These are phyloP conservation scores for Spinacia oleracea DNA, from an alignment of 179 eudicot genomes.

Conservation along the genomic window DNA sequence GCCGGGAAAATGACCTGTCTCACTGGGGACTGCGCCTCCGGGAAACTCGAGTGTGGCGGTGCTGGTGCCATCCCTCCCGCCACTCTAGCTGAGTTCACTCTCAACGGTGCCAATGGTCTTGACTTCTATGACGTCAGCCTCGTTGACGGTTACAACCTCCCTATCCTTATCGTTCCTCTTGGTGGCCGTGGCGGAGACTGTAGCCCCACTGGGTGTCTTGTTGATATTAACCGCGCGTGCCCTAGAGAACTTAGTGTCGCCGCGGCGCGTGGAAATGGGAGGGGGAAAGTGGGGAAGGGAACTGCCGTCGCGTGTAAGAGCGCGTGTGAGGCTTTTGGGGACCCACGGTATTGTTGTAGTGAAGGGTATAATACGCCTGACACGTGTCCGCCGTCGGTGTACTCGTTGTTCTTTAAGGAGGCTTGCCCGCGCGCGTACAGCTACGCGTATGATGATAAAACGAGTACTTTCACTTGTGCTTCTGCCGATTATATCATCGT, in stretches of 20 bases:
- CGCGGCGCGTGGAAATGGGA: constrained; percentile 41
- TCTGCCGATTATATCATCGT: constrained; percentile 68
- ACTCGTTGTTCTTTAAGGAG: constrained; percentile 63
- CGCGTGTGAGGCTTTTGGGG: constrained; percentile 94
- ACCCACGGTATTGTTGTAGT: constrained; percentile 80
- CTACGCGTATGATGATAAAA: constrained; percentile 93
- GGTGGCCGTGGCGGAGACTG: constrained; percentile 69
- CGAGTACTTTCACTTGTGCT: constrained; percentile 87
- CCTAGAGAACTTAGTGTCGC: constrained; percentile 59
- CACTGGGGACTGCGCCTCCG: constrained; percentile 89
- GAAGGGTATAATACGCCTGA: constrained; percentile 73
- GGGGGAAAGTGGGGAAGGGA: constrained; percentile 24
- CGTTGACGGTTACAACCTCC: constrained; percentile 91
- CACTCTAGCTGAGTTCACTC: constrained; percentile 82
- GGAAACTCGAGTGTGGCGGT: constrained; percentile 60
- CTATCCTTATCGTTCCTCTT: constrained; percentile 62
- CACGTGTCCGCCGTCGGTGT: constrained; percentile 72
- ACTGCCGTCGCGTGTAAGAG: constrained; percentile 78
- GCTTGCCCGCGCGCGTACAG: constrained; percentile 90
- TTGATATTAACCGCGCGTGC: constrained; percentile 68
- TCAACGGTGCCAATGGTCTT: constrained; percentile 78
- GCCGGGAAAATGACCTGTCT: constrained; percentile 58
- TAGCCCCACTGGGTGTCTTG: constrained; percentile 77
- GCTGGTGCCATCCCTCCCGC: constrained; percentile 87
- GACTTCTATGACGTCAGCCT: constrained; percentile 93